Conservation (phyloP, 2,329 filamentous ascomycete species). For the Aureobasidium sp. region DNA sequence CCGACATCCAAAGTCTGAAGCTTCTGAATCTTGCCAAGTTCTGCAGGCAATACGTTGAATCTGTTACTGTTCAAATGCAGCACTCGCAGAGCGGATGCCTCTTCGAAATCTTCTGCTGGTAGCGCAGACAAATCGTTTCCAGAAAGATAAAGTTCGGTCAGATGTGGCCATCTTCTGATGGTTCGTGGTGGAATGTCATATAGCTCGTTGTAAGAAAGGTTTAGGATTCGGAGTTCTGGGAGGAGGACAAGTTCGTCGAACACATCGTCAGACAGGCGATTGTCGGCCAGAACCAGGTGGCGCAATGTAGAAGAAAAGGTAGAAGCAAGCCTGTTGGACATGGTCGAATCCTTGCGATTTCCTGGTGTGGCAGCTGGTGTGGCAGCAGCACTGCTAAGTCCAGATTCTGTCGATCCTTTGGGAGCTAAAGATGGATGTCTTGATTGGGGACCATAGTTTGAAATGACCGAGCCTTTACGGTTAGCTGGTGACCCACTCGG, state of each 20-base stretch:
- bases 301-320: conserved; percentile 84
- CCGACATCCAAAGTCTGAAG: conserved; percentile 88
- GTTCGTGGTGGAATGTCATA: conserved; percentile 86
- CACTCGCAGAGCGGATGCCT: conserved; percentile 76
- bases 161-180: conserved; percentile 79
- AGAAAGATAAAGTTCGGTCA: conserved; percentile 87
- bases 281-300: conserved; percentile 84
- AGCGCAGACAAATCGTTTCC: conserved; percentile 89
- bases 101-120: conserved; percentile 88
- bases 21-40: conserved; percentile 89
- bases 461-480: conserved; percentile 63
- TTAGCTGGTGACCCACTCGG: conserved; percentile 59
- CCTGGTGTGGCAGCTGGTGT: conserved; percentile 51
- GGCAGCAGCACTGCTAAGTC: conserved; percentile 45
- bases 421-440: conserved; percentile 78
- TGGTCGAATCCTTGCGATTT: conserved; percentile 77
- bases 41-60: conserved; percentile 91
- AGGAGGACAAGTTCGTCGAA: conserved; percentile 85
- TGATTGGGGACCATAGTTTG: conserved; percentile 48
- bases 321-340: conserved; percentile 68
- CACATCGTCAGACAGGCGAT: conserved; percentile 86
- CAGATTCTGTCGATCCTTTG: conserved; percentile 41
- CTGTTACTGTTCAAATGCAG: conserved; percentile 97
- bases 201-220: conserved; percentile 89
- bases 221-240: conserved; percentile 76